Evolutionary conservation across 2,329 filamentous ascomycete genomes (phyloP), one percentile per base, ranked within the genome.

Genomic region (Aspergillus tubingensis): DNA sequence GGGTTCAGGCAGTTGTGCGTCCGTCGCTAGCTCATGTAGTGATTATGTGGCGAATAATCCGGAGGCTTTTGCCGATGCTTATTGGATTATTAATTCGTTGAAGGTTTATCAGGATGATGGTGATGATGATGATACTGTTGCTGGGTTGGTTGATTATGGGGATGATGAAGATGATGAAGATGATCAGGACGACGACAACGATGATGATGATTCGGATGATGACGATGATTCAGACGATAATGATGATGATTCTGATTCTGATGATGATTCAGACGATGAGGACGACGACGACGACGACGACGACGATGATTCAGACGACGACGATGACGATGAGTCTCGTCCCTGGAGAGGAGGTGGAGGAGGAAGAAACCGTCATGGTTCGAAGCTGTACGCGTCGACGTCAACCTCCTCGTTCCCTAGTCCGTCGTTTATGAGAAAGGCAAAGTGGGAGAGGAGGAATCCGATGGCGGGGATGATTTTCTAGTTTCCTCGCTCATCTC

Each of bases 51-150:
- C 82, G 57, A 80, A 83, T 67, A 90, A 93, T 75, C 90, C 92
- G 0, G 70, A 76, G 8, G 90, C 83, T 11, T 96, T 95, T 74
- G 72, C 77, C 19, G 83, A 93, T 23, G 85, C 90, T 1, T 96
- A 89, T 79, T 96, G 91, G 90, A 77, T 85, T 61, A 83, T 96
- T 76, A 90, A 90, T 71, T 87, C 83, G 38, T 80, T 92, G 70
- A 87, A 85, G 76, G 85, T 91, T 13, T 92, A 84, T 72, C 77
- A 82, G 56, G 64, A 69, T 5, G 57, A 47, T 19, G 41, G 8
- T 23, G 41, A 11, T 6, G 19, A 4, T 3, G 25, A 27, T 27
- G 25, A 27, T 27, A 21, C 19, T 44, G 10, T 21, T 23, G 41
- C 41, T 43, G n/a, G 32, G 32, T 11, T 36, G 11, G 32, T 36